phyloP scores from a whole-genome alignment of 768 basidiomycete species.

The Coprinellus micaceus region DNA sequence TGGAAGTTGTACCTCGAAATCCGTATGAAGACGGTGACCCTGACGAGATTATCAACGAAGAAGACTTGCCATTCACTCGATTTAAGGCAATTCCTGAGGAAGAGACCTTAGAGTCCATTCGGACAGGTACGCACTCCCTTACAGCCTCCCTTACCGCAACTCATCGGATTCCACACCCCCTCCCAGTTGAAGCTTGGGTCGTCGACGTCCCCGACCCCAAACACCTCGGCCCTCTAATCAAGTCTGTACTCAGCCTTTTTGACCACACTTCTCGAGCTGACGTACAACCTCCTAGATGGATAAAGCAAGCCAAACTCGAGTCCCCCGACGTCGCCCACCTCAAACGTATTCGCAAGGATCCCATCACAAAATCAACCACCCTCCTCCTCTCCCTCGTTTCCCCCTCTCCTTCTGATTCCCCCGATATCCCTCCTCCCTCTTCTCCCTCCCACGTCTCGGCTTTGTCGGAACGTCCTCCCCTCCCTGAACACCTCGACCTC shows the following conservation, averaged over 20 bases:
- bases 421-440: too few species aligned
- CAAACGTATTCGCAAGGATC: slow-evolving; percentile 67
- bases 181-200: slow-evolving; percentile 69
- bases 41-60: slow-evolving; percentile 50
- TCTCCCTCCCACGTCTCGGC: too few species aligned
- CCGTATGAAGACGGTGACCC: slow-evolving; percentile 35
- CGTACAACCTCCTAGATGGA: slow-evolving; percentile 49
- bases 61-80: slow-evolving; percentile 62
- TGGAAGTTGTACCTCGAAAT: slow-evolving; percentile 15
- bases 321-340: slow-evolving; percentile 64
- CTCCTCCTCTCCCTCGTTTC: slow-evolving; percentile 49
- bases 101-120: slow-evolving; percentile 51
- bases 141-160: not conserved
- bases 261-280: not conserved
- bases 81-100: slow-evolving; percentile 64
- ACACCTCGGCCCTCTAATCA: slow-evolving; percentile 58
- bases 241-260: slow-evolving; percentile 34
- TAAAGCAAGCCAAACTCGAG: slow-evolving; percentile 61
- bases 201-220: slow-evolving; percentile 66
- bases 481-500: slow-evolving; percentile 49
- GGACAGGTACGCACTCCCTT: slow-evolving; percentile 43
- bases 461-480: too few species aligned
- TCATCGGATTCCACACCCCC: not conserved
- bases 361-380: slow-evolving; percentile 32
- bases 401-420: too few species aligned